These are phyloP conservation scores for Ogataea parapolymorpha DNA, from an alignment of 805 yeast genomes.

Conservation along the genomic window DNA sequence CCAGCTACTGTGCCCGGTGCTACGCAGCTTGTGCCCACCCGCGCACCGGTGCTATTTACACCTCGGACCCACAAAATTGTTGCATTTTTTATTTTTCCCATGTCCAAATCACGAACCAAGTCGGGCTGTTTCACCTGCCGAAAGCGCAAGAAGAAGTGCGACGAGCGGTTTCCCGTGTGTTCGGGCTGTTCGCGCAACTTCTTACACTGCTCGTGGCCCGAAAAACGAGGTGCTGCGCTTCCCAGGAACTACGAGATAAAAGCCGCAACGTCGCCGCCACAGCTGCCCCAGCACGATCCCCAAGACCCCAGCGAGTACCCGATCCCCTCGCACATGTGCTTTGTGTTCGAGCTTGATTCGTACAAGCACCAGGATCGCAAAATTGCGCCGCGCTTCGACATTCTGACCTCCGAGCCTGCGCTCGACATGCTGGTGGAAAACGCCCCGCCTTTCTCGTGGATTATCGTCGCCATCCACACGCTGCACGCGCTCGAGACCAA, in stretches of 20 bases:
- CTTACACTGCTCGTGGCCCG: slow-evolving; percentile 35
- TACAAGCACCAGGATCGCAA: slow-evolving; percentile 18
- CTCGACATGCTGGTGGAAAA: slow-evolving; percentile 1
- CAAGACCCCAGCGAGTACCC: slow-evolving; percentile 12
- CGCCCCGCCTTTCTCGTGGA: slow-evolving; percentile 14
- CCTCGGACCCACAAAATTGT: not conserved
- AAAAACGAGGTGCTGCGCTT: slow-evolving; percentile 19
- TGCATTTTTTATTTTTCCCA: not conserved
- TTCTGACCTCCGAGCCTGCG: slow-evolving; percentile 1
- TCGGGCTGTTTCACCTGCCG: slow-evolving; percentile 38
- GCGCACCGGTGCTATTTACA: not conserved
- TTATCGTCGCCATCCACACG: slow-evolving; percentile 8
- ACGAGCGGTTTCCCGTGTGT: slow-evolving; percentile 32
- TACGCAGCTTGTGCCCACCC: too few relatives aligned
- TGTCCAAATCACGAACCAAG: slow-evolving; percentile 27
- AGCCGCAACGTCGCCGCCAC: slow-evolving; percentile 17
- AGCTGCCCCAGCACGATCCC: not conserved
- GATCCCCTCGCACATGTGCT: slow-evolving; percentile 28
- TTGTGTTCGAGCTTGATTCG: slow-evolving; percentile 23
- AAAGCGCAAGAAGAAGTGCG: slow-evolving; percentile 37
- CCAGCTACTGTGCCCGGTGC: too few relatives aligned
- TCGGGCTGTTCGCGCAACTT: slow-evolving; percentile 35
- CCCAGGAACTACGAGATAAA: slow-evolving; percentile 28
- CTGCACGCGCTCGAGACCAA: slow-evolving; percentile 7
- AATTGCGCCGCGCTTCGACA: not conserved